A percentile compares a stretch with the other conserved stretches of the same genome.
These are phyloP conservation scores for Aspergillus fumigatiaffinis DNA, from an alignment of 2,329 filamentous ascomycete genomes.

Conservation along the genomic window DNA sequence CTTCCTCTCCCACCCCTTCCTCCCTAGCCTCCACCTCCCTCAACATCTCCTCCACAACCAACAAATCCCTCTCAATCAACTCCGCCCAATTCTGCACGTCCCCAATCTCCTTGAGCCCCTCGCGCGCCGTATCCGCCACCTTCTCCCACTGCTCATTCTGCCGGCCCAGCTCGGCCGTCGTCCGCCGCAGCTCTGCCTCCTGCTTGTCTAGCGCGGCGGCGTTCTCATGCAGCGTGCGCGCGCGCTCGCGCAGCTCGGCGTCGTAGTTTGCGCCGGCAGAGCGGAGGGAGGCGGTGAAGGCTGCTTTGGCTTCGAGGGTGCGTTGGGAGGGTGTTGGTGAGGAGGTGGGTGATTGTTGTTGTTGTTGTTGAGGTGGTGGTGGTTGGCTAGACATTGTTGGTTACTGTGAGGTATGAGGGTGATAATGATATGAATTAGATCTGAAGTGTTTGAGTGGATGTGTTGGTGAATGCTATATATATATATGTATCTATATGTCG, in stretches of 20 bases:
- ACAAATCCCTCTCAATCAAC: constrained; percentile 52
- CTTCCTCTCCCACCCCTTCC: constrained; percentile 11
- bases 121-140: constrained; percentile 51
- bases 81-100: constrained; percentile 64
- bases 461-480: background rate
- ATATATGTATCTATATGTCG: no score
- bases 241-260: constrained; percentile 51
- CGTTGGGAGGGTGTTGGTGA: constrained; percentile 19
- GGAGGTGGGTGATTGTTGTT: background rate
- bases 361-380: constrained; percentile 6
- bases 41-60: constrained; percentile 42
- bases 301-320: constrained; percentile 40
- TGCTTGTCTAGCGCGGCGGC: constrained; percentile 52
- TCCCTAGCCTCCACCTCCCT: constrained; percentile 32
- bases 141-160: constrained; percentile 54
- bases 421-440: background rate
- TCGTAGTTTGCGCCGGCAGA: constrained; percentile 48
- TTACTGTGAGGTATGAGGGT: background rate
- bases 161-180: constrained; percentile 48
- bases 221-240: constrained; percentile 55
- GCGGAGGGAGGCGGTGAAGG: constrained; percentile 43
- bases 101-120: constrained; percentile 60
- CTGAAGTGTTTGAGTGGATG: background rate
- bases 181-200: constrained; percentile 49
- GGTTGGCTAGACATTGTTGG: constrained; percentile 2